Percentiles rank a stretch among this genome's conserved stretches.
Conservation (phyloP, 306 rosid species). For the Benincasa hispida region DNA sequence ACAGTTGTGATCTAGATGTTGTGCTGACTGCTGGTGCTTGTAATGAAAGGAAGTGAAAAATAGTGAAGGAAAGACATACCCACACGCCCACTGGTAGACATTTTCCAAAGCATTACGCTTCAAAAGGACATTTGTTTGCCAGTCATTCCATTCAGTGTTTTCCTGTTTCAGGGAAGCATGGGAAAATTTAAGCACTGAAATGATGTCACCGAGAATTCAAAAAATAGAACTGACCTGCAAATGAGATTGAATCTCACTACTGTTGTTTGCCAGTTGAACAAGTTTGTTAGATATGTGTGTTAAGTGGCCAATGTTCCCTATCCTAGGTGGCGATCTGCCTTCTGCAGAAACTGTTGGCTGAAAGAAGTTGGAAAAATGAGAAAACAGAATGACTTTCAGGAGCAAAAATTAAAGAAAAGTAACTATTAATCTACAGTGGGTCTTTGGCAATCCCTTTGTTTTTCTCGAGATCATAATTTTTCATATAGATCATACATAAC, state of each 20-base stretch:
- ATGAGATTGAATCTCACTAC: conserved; percentile 44
- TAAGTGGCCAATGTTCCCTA: conserved; percentile 87
- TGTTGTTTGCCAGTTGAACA: conserved; percentile 58
- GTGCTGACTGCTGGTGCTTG: neutral
- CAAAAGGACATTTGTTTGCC: conserved; percentile 51
- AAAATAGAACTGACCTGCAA: conserved; percentile 44
- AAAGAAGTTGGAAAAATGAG: conserved; percentile 19
- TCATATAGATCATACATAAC: neutral
- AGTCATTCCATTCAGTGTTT: conserved; percentile 70
- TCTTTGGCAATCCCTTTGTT: neutral
- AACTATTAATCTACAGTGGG: too few relatives aligned
- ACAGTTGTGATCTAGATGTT: neutral
- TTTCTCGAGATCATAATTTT: neutral
- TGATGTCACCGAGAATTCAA: neutral
- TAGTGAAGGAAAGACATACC: conserved; percentile 47
- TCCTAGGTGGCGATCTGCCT: conserved; percentile 61
- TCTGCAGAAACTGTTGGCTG: conserved; percentile 80
- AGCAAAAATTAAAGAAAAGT: neutral
- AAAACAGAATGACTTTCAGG: neutral
- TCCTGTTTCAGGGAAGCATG: conserved; percentile 33
- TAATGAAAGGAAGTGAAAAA: neutral
- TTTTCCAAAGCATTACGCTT: conserved; percentile 74
- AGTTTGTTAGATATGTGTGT: conserved; percentile 90
- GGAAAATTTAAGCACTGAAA: neutral
- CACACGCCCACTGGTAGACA: conserved; percentile 92